phyloP scores from a whole-genome alignment of 2,329 filamentous ascomycete genomes.

The Aspergillus proliferans region DNA sequence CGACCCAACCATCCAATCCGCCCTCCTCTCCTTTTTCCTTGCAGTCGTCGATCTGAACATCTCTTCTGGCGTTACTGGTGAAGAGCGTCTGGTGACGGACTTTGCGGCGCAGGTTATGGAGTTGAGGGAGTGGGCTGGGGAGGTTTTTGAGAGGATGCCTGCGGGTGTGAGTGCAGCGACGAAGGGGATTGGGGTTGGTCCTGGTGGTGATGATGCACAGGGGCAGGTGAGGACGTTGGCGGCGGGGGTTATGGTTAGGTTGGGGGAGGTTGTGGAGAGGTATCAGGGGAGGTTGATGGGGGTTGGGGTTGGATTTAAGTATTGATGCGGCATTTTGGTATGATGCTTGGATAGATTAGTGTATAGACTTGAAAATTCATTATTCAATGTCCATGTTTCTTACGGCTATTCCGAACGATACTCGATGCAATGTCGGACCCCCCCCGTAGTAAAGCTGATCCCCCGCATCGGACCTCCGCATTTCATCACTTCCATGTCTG shows the following conservation, averaged over 20 bases:
- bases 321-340: constrained; percentile 13
- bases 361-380: no score
- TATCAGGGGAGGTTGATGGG: constrained; percentile 74
- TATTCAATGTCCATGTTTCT: no score
- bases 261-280: constrained; percentile 74
- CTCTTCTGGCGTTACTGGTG: constrained; percentile 42
- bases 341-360: no score
- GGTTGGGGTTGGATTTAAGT: constrained; percentile 48
- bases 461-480: background rate
- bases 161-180: constrained; percentile 42
- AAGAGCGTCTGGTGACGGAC: constrained; percentile 65
- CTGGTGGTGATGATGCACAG: constrained; percentile 26
- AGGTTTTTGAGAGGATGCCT: constrained; percentile 59
- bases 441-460: background rate
- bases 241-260: constrained; percentile 71
- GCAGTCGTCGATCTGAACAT: constrained; percentile 74
- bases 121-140: constrained; percentile 76
- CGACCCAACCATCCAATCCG: constrained; percentile 63
- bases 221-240: constrained; percentile 53
- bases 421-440: no score
- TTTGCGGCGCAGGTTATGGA: constrained; percentile 75
- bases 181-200: constrained; percentile 31
- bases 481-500: background rate
- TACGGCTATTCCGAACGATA: no score
- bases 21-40: constrained; percentile 71